Percentiles rank a stretch among this genome's conserved stretches.
Conservation (phyloP, 73 alveolate genomes). For the Paramecium pentaurelia region DNA sequence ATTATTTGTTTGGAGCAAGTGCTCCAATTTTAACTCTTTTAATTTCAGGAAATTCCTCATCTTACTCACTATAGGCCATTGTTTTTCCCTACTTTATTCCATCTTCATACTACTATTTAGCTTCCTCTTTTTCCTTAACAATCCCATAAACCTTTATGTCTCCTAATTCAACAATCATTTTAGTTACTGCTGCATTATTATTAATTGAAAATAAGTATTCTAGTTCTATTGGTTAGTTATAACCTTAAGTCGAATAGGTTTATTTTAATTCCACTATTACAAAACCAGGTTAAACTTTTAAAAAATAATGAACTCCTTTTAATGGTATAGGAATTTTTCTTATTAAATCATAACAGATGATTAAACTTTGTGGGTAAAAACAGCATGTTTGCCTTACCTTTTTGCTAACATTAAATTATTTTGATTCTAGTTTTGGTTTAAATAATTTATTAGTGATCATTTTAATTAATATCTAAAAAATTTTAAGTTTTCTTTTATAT, state of each 20-base stretch:
- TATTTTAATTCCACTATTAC: not conserved
- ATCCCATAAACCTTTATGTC: conserved; percentile 5
- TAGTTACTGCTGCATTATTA: not conserved
- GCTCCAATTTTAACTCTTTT: conserved; percentile 34
- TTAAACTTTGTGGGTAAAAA: not conserved
- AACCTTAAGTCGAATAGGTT: not conserved
- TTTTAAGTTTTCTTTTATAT: too few relatives aligned
- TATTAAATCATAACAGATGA: not conserved
- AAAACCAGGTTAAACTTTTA: not conserved
- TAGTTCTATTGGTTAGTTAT: not conserved
- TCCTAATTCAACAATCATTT: not conserved
- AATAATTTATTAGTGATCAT: not conserved
- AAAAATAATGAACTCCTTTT: not conserved
- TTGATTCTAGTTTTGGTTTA: not conserved
- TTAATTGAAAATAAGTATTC: not conserved
- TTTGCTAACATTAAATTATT: too few relatives aligned
- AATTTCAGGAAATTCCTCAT: not conserved
- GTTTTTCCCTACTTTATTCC: conserved; percentile 40
- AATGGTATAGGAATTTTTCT: not conserved
- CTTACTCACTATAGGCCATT: conserved; percentile 19
- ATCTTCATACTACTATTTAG: conserved; percentile 1
- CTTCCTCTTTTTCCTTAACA: conserved; percentile 26
- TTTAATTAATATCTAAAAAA: too few relatives aligned
- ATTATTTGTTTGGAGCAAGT: not conserved
- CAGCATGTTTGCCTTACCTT: not conserved